These are phyloP conservation scores for Lagenaria siceraria DNA, from an alignment of 306 rosid genomes.

Conservation along the genomic window DNA sequence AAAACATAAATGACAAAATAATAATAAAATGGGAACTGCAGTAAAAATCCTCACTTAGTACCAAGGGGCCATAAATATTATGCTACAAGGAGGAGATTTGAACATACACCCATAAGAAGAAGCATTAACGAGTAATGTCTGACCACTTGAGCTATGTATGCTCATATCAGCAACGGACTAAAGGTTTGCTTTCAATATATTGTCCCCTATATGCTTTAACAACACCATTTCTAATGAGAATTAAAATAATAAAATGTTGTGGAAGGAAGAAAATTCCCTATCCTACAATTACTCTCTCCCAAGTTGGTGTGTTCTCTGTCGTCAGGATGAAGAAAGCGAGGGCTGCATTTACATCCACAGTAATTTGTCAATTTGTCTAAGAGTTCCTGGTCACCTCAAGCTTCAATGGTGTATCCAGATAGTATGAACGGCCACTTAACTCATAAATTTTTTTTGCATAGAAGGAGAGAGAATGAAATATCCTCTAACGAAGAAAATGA, in stretches of 20 bases:
- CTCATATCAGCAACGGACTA: not conserved
- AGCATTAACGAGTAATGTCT: too few relatives aligned
- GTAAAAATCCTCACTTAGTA: not conserved
- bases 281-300: not conserved
- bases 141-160: too few relatives aligned
- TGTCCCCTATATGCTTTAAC: not conserved
- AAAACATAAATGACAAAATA: not conserved
- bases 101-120: too few relatives aligned
- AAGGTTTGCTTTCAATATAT: not conserved
- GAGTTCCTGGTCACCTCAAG: too few relatives aligned
- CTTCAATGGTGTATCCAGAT: not conserved
- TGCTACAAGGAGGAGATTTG: too few relatives aligned
- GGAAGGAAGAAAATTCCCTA: not conserved
- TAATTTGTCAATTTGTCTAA: not conserved
- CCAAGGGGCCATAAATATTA: too few relatives aligned
- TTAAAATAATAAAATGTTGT: not conserved
- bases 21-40: not conserved
- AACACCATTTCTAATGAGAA: not conserved
- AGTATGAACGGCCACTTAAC: not conserved
- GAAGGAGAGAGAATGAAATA: not conserved
- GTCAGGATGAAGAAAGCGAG: not conserved
- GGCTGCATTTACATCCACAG: not conserved
- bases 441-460: too few relatives aligned
- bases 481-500: too few relatives aligned
- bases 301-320: not conserved